These are phyloP conservation scores for Aureoboletus auriporus DNA, from an alignment of 768 basidiomycete species.

Conservation along the genomic window DNA sequence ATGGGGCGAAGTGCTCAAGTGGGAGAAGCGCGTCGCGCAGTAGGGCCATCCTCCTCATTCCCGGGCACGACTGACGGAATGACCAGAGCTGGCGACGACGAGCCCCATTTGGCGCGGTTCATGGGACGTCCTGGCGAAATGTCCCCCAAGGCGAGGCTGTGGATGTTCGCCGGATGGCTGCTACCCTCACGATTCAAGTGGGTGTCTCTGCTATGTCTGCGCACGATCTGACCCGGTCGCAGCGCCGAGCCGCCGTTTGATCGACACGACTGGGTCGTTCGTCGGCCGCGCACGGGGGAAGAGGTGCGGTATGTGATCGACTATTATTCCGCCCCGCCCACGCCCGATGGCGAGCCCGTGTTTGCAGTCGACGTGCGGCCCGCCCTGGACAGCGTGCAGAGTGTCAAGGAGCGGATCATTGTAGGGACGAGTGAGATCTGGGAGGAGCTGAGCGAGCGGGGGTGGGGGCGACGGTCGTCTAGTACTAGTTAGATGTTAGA, in stretches of 20 bases:
- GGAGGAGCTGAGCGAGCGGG: slow-evolving; percentile 35
- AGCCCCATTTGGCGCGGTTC: slow-evolving; percentile 77
- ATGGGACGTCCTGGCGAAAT: slow-evolving; percentile 88
- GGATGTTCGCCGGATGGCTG: slow-evolving; percentile 83
- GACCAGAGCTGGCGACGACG: slow-evolving; percentile 48
- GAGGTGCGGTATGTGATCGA: slow-evolving; percentile 97
- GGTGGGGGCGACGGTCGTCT: slow-evolving; percentile 15
- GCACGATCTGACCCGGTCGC: slow-evolving; percentile 2
- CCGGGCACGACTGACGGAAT: neutral
- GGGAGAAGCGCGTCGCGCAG: slow-evolving; percentile 66
- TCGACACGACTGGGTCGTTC: slow-evolving; percentile 96
- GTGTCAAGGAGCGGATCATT: slow-evolving; percentile 67
- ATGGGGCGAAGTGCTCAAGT: slow-evolving; percentile 90
- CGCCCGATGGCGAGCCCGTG: slow-evolving; percentile 88
- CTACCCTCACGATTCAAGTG: slow-evolving; percentile 90
- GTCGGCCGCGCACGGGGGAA: slow-evolving; percentile 70
- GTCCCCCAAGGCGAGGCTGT: slow-evolving; percentile 90
- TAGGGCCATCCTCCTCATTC: slow-evolving; percentile 6
- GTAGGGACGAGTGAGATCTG: slow-evolving; percentile 70
- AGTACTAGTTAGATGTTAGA: no score
- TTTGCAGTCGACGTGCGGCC: slow-evolving; percentile 96
- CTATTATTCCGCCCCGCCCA: slow-evolving; percentile 92
- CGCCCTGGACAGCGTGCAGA: slow-evolving; percentile 81
- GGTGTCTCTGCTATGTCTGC: slow-evolving; percentile 24
- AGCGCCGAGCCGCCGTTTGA: slow-evolving; percentile 95